Percentiles rank a stretch among this genome's conserved stretches.
phyloP scores from a whole-genome alignment of 805 yeast species.

The Phaffomyces opuntiae region DNA sequence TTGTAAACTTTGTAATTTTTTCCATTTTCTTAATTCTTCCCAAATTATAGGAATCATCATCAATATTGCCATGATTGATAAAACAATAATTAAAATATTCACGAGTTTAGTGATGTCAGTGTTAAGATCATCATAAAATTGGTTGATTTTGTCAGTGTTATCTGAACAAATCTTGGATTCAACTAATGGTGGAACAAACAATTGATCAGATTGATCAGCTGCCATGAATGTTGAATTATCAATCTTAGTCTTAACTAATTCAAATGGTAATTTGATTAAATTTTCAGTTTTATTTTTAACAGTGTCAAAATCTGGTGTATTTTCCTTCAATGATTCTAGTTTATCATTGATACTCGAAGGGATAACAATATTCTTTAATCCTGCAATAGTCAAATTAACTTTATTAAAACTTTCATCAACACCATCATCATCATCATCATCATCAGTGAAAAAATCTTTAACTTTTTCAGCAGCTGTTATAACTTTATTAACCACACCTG shows the following conservation, averaged over 20 bases:
- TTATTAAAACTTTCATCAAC: conserved; percentile 28
- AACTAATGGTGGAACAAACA: conserved; percentile 35
- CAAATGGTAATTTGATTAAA: conserved; percentile 56
- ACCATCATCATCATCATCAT: conserved; percentile 23
- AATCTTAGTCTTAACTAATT: conserved; percentile 35
- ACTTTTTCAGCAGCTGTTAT: conserved; percentile 45
- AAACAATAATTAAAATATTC: conserved; percentile 31
- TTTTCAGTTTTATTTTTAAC: conserved; percentile 53
- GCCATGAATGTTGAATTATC: conserved; percentile 23
- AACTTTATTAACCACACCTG: conserved; percentile 49
- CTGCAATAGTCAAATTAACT: conserved; percentile 51
- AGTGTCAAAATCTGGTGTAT: conserved; percentile 59
- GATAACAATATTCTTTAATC: conserved; percentile 53
- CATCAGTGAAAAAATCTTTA: conserved; percentile 47
- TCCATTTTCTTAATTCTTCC: conserved; percentile 44
- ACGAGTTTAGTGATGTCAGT: conserved; percentile 29
- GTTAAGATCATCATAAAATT: conserved; percentile 29
- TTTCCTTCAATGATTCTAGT: conserved; percentile 41
- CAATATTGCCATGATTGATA: conserved; percentile 34
- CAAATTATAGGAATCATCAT: conserved; percentile 37
- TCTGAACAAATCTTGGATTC: conserved; percentile 33
- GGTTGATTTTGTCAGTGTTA: conserved; percentile 31
- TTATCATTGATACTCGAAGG: conserved; percentile 57
- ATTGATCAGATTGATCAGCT: conserved; percentile 9
- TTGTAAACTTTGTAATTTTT: conserved; percentile 31